Percentiles rank a stretch among this genome's conserved stretches.
phyloP scores from a whole-genome alignment of 257 asterid species.

The Anisodus acutangulus region DNA sequence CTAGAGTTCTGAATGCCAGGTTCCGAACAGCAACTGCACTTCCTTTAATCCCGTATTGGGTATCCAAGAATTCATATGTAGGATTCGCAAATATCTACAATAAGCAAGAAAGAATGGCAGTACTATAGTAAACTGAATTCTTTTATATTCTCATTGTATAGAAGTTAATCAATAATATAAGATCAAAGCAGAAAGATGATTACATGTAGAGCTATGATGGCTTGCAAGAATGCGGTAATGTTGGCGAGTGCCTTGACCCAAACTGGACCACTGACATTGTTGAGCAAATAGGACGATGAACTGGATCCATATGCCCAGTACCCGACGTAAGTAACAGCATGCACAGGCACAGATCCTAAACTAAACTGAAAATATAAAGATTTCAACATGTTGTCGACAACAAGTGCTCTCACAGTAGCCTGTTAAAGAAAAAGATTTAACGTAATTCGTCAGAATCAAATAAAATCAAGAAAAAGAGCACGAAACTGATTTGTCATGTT shows the following conservation, averaged over 20 bases:
- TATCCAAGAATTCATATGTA: slow-evolving; percentile 91
- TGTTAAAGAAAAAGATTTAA: slow-evolving; percentile 37
- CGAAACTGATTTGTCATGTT: background rate
- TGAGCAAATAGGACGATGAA: slow-evolving; percentile 79
- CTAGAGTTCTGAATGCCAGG: slow-evolving; percentile 65
- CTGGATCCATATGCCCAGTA: slow-evolving; percentile 91
- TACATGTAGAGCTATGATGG: slow-evolving; percentile 77
- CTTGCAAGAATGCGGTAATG: slow-evolving; percentile 78
- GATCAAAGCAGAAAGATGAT: background rate
- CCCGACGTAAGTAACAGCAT: slow-evolving; percentile 78
- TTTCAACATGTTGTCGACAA: slow-evolving; percentile 83
- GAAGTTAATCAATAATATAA: background rate
- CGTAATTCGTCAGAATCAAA: background rate
- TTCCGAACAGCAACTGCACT: slow-evolving; percentile 66
- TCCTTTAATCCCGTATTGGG: slow-evolving; percentile 71
- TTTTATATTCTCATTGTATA: background rate
- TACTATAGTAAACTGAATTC: background rate
- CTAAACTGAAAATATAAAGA: slow-evolving; percentile 88
- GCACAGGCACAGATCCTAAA: slow-evolving; percentile 79
- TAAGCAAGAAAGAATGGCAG: background rate
- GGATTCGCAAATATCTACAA: slow-evolving; percentile 94
- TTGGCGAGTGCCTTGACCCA: slow-evolving; percentile 84
- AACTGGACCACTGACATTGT: slow-evolving; percentile 75
- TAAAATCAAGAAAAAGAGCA: background rate
- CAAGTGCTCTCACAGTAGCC: slow-evolving; percentile 91